Conservation (phyloP, 257 asterid genomes). For the Rubia yunnanensis region DNA sequence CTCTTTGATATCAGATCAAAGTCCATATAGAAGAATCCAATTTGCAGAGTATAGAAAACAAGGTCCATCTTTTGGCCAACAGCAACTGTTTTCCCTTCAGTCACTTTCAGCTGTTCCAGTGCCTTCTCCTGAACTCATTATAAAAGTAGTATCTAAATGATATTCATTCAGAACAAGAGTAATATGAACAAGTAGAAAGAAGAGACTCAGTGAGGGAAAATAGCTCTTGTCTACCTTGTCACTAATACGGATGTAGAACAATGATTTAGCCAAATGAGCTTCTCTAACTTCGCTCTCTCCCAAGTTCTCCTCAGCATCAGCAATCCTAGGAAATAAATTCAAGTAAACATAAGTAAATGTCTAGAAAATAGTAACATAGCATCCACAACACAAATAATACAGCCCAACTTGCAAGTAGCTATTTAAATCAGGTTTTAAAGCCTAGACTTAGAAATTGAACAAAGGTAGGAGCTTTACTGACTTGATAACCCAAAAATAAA, state of each 20-base stretch:
- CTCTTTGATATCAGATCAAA: constrained; percentile 86
- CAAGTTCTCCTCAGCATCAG: constrained; percentile 90
- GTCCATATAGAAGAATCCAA: constrained; percentile 88
- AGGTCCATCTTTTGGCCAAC: constrained; percentile 99
- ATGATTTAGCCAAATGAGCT: constrained; percentile 85
- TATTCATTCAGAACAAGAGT: not conserved
- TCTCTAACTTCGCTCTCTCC: constrained; percentile 97
- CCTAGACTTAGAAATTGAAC: not conserved
- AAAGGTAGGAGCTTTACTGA: not conserved
- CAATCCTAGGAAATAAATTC: constrained; percentile 47
- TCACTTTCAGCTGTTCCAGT: constrained; percentile 81
- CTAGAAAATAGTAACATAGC: not conserved
- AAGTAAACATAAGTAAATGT: not conserved
- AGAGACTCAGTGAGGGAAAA: not conserved
- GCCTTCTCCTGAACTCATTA: constrained; percentile 71
- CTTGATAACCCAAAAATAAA: not conserved
- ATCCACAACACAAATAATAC: not conserved
- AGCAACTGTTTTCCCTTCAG: constrained; percentile 94
- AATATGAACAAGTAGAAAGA: not conserved
- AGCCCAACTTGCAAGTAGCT: not conserved
- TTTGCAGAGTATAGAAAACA: constrained; percentile 69
- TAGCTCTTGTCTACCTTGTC: constrained; percentile 39
- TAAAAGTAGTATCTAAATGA: not conserved
- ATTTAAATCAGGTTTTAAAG: not conserved
- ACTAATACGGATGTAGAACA: constrained; percentile 64